Percentiles rank a stretch among this genome's conserved stretches.
Evolutionary conservation across 176 grass and related monocot species (phyloP).

Genomic region (Eragrostis nindensis): DNA sequence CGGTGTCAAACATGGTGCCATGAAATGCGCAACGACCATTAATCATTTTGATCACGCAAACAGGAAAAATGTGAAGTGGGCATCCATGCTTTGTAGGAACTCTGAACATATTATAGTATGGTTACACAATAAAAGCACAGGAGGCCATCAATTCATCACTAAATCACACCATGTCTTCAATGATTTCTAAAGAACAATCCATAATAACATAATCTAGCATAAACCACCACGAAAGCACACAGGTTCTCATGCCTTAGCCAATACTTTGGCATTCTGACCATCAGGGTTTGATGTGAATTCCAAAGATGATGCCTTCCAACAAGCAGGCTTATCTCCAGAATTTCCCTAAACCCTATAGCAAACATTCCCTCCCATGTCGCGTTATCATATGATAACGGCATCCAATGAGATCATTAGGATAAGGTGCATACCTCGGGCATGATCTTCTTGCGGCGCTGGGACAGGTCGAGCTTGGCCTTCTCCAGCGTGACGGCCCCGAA

Average conservation of each 20-base stretch:
- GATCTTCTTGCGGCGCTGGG: conserved; percentile 56
- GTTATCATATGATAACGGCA: conserved; percentile 8
- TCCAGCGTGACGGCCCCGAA: conserved; percentile 66
- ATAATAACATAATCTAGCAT: conserved; percentile 11
- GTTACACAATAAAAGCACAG: background rate
- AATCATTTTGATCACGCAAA: conserved; percentile 14
- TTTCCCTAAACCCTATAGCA: conserved; percentile 10
- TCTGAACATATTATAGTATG: background rate
- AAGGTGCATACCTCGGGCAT: conserved; percentile 66
- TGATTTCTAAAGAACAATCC: background rate
- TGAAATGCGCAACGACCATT: conserved; percentile 4
- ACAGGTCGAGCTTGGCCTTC: conserved; percentile 76
- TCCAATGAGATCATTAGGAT: conserved; percentile 15
- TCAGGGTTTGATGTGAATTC: background rate
- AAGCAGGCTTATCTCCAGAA: conserved; percentile 18
- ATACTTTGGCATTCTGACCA: conserved; percentile 5
- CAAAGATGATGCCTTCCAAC: background rate
- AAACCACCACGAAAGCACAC: conserved; percentile 2
- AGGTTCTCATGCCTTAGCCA: conserved; percentile 21
- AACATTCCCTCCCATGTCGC: background rate
- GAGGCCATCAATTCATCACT: background rate
- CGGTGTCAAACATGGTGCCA: no score
- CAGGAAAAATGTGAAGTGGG: background rate
- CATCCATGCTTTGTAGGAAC: background rate
- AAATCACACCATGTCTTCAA: background rate